These are phyloP conservation scores for Boeremia exigua DNA, from an alignment of 2,329 filamentous ascomycete species.

Conservation along the genomic window DNA sequence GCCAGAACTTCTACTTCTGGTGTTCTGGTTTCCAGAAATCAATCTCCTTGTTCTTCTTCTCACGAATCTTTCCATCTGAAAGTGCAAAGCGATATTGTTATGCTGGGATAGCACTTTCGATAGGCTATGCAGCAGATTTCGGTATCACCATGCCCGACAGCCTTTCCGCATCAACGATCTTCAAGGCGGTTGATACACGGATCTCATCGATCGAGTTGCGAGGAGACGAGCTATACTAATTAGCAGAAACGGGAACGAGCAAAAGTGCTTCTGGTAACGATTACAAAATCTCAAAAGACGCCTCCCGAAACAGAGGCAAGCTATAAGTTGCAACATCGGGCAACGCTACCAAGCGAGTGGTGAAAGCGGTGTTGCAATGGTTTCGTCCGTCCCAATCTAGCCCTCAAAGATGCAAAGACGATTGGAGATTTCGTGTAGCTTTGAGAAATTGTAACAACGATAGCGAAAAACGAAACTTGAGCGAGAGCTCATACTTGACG, in stretches of 20 bases:
- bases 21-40: conserved; percentile 26
- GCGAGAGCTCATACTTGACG: no score
- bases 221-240: conserved; percentile 13
- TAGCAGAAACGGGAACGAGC: not conserved
- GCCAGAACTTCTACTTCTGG: conserved; percentile 39
- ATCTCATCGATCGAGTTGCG: not conserved
- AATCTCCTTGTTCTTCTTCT: conserved; percentile 33
- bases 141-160: conserved; percentile 8
- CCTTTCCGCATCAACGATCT: conserved; percentile 13
- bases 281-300: not conserved
- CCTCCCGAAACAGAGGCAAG: not conserved
- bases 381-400: no score
- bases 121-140: not conserved
- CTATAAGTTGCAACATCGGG: not conserved
- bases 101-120: conserved; percentile 13
- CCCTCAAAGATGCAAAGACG: no score
- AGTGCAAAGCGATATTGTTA: conserved; percentile 19
- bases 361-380: not conserved
- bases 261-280: not conserved
- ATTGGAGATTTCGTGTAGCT: no score
- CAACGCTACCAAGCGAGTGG: not conserved
- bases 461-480: no score
- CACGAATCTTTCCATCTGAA: conserved; percentile 35
- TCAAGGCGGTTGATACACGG: conserved; percentile 10
- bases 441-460: no score